Conservation (phyloP, 495 filamentous ascomycete species). For the Echria macrotheca region DNA sequence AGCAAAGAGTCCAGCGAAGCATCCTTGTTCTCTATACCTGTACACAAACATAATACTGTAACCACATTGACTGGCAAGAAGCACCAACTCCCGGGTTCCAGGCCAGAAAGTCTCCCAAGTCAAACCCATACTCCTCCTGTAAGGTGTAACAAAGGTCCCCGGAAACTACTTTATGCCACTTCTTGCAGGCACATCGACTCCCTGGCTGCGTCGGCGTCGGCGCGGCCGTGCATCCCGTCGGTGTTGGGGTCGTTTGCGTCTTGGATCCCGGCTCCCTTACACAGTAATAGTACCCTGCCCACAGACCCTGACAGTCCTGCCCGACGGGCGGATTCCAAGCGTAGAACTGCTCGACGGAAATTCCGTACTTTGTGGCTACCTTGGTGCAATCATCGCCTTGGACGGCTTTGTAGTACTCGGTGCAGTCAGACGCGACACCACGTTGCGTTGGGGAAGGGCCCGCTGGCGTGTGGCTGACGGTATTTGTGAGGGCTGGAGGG, state of each 20-base stretch:
- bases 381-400: neutral
- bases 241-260: neutral
- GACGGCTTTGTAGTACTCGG: neutral
- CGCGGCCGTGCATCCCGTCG: too few species aligned
- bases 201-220: neutral
- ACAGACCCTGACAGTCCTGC: neutral
- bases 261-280: neutral
- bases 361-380: neutral
- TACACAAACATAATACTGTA: too few species aligned
- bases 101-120: neutral
- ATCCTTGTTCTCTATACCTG: too few species aligned
- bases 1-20: too few species aligned
- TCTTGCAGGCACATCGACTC: neutral
- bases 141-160: neutral
- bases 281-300: neutral
- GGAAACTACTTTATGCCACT: neutral
- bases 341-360: neutral
- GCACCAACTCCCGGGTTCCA: too few species aligned
- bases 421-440: too few species aligned
- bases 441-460: too few species aligned
- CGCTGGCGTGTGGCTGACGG: too few species aligned
- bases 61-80: too few species aligned
- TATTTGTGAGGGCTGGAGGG: too few species aligned
- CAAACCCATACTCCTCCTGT: neutral
- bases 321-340: neutral